These are phyloP conservation scores for Goniomonas avonlea DNA, from an alignment of 78 protist genomes.

Conservation along the genomic window DNA sequence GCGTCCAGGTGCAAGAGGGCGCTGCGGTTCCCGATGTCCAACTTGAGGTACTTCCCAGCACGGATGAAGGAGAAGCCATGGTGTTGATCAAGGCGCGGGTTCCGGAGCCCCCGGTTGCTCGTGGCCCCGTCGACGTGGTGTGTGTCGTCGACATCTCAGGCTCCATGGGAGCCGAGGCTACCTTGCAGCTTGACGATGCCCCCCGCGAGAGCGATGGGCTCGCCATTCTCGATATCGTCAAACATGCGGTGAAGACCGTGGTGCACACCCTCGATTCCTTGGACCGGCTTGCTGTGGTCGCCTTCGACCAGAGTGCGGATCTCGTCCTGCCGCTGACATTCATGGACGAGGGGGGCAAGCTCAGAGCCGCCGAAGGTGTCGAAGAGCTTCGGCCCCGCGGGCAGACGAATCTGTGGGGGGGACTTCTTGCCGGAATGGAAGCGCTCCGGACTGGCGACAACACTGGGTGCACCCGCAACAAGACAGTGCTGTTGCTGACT, in stretches of 20 bases:
- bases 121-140: neutral
- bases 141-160: neutral
- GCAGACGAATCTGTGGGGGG: slow-evolving; percentile 63
- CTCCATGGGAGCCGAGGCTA: neutral
- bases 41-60: neutral
- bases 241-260: slow-evolving; percentile 52
- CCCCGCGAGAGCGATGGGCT: slow-evolving; percentile 42
- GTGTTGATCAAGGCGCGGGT: neutral
- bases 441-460: neutral
- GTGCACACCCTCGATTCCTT: slow-evolving; percentile 10
- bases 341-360: slow-evolving; percentile 19
- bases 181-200: slow-evolving; percentile 16
- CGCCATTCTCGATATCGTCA: slow-evolving; percentile 52
- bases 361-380: neutral
- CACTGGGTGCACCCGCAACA: neutral
- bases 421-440: slow-evolving; percentile 33
- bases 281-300: slow-evolving; percentile 50
- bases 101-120: neutral
- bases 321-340: neutral
- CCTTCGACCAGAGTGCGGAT: slow-evolving; percentile 32
- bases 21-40: no score
- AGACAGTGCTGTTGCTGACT: slow-evolving; percentile 43
- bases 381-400: slow-evolving; percentile 24
- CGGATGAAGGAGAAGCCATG: neutral
- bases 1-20: no score